A percentile compares a stretch with the other conserved stretches of the same genome.
phyloP scores from a whole-genome alignment of 1,284 basidiomycete genomes.

The Trametes polyzona region DNA sequence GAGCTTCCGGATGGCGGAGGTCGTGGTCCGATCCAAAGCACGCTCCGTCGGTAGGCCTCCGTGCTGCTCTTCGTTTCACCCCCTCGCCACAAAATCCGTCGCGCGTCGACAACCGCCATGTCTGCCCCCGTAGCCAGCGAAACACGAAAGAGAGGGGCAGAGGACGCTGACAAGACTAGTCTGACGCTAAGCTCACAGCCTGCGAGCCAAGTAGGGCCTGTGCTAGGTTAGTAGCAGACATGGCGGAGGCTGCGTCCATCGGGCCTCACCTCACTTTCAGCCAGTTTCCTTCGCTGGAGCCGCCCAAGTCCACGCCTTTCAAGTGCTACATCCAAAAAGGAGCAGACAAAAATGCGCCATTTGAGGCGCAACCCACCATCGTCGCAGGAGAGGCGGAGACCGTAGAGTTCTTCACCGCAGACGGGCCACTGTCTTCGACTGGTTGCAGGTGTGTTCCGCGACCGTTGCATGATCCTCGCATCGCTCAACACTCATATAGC shows the following conservation, averaged over 20 bases:
- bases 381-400: constrained; percentile 76
- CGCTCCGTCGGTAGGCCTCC: constrained; percentile 9
- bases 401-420: constrained; percentile 59
- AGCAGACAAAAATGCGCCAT: constrained; percentile 41
- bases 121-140: constrained; percentile 38
- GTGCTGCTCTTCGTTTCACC: not conserved
- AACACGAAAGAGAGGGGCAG: constrained; percentile 63
- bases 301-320: constrained; percentile 67
- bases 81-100: not conserved
- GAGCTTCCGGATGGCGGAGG: constrained; percentile 3
- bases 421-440: constrained; percentile 40
- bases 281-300: constrained; percentile 71
- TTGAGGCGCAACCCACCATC: constrained; percentile 52
- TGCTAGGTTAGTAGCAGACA: constrained; percentile 61
- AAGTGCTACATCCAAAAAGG: constrained; percentile 58
- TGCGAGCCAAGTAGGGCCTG: constrained; percentile 61
- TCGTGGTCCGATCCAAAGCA: constrained; percentile 21
- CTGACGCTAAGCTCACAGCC: constrained; percentile 51
- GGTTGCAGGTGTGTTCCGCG: constrained; percentile 60
- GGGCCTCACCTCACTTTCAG: constrained; percentile 42
- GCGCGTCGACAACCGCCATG: constrained; percentile 8
- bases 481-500: constrained; percentile 37
- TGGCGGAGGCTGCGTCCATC: not conserved
- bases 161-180: constrained; percentile 44
- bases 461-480: constrained; percentile 23